These are phyloP conservation scores for Neofusicoccum cordaticola DNA, from an alignment of 2,329 filamentous ascomycete genomes.

Conservation along the genomic window DNA sequence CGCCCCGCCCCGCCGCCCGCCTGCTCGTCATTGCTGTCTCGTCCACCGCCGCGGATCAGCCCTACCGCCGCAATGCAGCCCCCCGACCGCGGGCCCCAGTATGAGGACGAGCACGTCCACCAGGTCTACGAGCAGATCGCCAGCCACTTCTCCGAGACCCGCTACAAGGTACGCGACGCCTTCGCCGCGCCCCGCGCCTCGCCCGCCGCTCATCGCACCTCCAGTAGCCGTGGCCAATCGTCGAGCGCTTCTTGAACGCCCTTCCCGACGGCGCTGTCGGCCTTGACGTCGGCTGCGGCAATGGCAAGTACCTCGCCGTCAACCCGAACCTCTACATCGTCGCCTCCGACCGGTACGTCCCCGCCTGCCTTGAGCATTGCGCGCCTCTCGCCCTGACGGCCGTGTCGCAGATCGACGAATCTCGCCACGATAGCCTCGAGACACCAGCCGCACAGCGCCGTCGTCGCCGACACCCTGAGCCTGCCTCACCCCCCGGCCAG, in stretches of 20 bases:
- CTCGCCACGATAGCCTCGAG: conserved; percentile 56
- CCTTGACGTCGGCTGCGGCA: conserved; percentile 90
- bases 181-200: background rate
- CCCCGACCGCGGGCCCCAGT: conserved; percentile 49
- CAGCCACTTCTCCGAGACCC: conserved; percentile 77
- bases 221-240: conserved; percentile 80
- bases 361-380: background rate
- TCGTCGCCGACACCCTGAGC: conserved; percentile 79
- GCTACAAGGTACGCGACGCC: conserved; percentile 57
- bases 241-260: conserved; percentile 70
- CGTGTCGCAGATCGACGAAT: conserved; percentile 47
- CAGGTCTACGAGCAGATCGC: conserved; percentile 86
- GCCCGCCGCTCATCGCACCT: conserved; percentile 7
- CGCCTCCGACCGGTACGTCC: conserved; percentile 65
- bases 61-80: background rate
- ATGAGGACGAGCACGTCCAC: conserved; percentile 88
- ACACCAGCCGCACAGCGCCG: conserved; percentile 60
- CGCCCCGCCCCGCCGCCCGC: background rate
- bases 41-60: background rate
- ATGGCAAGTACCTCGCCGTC: conserved; percentile 89
- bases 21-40: background rate
- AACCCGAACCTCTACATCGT: conserved; percentile 76
- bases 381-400: background rate
- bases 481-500: conserved; percentile 67
- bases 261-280: conserved; percentile 71